Percentiles rank a stretch among this genome's conserved stretches.
phyloP scores from a whole-genome alignment of 257 asterid species.

The Solanum clarkiae region DNA sequence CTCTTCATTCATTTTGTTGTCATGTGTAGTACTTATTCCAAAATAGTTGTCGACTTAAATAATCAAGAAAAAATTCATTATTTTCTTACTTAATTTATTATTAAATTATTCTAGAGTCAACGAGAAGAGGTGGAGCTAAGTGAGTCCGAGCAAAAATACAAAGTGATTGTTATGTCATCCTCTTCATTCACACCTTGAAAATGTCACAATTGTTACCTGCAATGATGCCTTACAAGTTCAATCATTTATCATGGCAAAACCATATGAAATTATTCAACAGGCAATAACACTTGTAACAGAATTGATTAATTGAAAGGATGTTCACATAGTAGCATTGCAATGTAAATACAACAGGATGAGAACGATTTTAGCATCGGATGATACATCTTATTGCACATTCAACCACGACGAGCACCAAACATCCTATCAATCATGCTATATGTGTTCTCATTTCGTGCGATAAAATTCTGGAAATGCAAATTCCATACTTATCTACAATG shows the following conservation, averaged over 20 bases:
- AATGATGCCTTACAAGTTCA: not conserved
- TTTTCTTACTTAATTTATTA: too few species aligned
- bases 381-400: not conserved
- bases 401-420: not conserved
- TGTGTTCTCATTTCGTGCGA: not conserved
- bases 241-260: not conserved
- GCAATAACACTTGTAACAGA: not conserved
- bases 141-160: too few species aligned
- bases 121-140: too few species aligned
- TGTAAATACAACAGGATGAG: not conserved
- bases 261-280: not conserved
- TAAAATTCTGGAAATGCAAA: not conserved
- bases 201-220: not conserved
- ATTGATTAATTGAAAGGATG: not conserved
- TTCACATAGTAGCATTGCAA: not conserved
- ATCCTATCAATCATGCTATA: not conserved
- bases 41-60: too few species aligned
- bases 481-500: slow-evolving; percentile 2
- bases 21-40: too few species aligned
- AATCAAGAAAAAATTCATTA: too few species aligned
- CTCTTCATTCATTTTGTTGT: too few species aligned
- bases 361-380: not conserved
- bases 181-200: too few species aligned
- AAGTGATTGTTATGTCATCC: too few species aligned
- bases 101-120: too few species aligned